Evolutionary conservation across 768 basidiomycete species (phyloP).

Genomic region (Lactarius vividus): DNA sequence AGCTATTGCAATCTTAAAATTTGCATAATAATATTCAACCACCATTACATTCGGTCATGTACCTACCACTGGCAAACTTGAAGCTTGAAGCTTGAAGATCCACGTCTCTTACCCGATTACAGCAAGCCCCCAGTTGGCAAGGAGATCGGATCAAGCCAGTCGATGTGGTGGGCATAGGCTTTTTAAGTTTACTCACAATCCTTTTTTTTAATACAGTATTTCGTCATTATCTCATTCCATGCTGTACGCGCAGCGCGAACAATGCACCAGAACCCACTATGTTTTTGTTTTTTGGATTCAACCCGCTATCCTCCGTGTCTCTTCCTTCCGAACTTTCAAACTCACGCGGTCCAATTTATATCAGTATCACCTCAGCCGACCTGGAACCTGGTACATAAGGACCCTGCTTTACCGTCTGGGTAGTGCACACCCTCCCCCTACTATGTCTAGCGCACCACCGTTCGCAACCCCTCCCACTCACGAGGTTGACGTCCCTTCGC

Average conservation of each 20-base stretch:
- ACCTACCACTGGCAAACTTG: background rate
- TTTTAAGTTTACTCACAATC: no score
- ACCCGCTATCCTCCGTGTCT: background rate
- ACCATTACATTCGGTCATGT: no score
- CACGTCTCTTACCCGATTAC: background rate
- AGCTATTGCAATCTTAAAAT: no score
- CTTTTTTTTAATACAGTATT: no score
- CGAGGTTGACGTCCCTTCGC: background rate
- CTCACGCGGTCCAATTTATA: background rate
- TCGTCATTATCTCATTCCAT: no score
- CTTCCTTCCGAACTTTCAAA: background rate
- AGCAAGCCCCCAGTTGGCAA: background rate
- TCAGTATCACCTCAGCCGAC: background rate
- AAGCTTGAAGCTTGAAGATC: no score
- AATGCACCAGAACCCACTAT: background rate
- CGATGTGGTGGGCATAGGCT: background rate
- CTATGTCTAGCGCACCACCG: slow-evolving; percentile 2
- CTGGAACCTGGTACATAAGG: no score
- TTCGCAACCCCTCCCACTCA: background rate
- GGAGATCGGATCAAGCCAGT: background rate
- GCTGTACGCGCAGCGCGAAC: background rate
- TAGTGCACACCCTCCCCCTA: background rate
- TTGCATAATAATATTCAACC: no score
- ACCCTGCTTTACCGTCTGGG: background rate
- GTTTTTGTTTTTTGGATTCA: no score